These are phyloP conservation scores for Magnaporthiopsis poae DNA, from an alignment of 2,329 filamentous ascomycete species.

Conservation along the genomic window DNA sequence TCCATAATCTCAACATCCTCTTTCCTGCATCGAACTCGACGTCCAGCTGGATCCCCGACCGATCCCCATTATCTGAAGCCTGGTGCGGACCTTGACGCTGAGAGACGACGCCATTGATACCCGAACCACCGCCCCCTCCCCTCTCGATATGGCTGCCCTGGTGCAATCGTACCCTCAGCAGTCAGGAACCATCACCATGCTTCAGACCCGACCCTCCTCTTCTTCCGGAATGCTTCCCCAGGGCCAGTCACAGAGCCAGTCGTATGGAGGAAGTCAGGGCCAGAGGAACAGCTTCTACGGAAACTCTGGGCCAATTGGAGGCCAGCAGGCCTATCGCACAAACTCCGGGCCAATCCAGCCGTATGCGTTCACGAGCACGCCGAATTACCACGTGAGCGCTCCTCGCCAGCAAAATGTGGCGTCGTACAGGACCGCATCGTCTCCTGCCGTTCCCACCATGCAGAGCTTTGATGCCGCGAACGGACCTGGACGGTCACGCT, in stretches of 20 bases:
- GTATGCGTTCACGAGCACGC: slow-evolving; percentile 67
- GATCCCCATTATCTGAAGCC: background rate
- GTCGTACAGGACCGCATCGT: slow-evolving; percentile 38
- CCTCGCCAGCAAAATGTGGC: slow-evolving; percentile 39
- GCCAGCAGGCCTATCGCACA: slow-evolving; percentile 42
- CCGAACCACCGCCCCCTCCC: background rate
- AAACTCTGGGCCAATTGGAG: slow-evolving; percentile 34
- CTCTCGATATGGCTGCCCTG: slow-evolving; percentile 66
- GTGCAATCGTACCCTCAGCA: slow-evolving; percentile 74
- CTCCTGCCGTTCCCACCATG: slow-evolving; percentile 32
- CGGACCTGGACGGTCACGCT: slow-evolving; percentile 19
- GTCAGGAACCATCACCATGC: slow-evolving; percentile 62
- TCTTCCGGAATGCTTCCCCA: slow-evolving; percentile 49
- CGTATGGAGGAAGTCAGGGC: slow-evolving; percentile 36
- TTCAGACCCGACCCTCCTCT: slow-evolving; percentile 62
- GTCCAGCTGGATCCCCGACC: background rate
- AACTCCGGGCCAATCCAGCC: slow-evolving; percentile 56
- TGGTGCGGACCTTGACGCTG: slow-evolving; percentile 8
- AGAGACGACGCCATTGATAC: slow-evolving; percentile 14
- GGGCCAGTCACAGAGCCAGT: slow-evolving; percentile 40
- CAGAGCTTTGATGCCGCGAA: slow-evolving; percentile 28
- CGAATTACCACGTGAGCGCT: slow-evolving; percentile 47
- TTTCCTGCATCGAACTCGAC: background rate
- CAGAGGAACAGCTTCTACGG: slow-evolving; percentile 42
- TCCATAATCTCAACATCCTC: background rate